Evolutionary conservation across 2,329 filamentous ascomycete genomes (phyloP).

Genomic region (Ascochyta clinopodiicola): DNA sequence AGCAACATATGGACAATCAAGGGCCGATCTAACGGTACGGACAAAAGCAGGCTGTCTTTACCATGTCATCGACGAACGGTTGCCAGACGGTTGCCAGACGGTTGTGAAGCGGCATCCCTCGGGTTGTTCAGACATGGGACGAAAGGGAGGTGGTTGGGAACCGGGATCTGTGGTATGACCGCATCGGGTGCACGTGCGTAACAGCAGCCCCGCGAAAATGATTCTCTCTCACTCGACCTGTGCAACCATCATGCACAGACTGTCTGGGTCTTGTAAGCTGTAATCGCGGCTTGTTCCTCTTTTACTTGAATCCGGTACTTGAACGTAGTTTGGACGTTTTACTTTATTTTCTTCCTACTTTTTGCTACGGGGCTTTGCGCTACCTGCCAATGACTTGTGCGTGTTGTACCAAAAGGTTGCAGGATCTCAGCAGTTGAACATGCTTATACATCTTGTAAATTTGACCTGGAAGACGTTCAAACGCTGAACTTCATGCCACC

Average conservation of each 20-base stretch:
- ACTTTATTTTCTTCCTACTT: too few species aligned
- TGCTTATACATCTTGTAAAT: background rate
- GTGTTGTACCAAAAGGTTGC: background rate
- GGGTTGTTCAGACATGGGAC: background rate
- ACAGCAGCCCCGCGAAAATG: slow-evolving; percentile 1
- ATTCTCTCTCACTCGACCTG: background rate
- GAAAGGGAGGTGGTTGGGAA: slow-evolving; percentile 16
- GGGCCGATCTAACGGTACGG: background rate
- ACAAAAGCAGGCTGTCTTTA: background rate
- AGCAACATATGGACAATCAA: slow-evolving; percentile 6
- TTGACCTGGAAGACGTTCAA: slow-evolving; percentile 10
- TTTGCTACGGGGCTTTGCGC: background rate
- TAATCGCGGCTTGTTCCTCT: background rate
- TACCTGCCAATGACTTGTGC: background rate
- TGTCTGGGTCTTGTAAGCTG: background rate
- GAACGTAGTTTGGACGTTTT: too few species aligned
- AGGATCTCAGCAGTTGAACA: background rate
- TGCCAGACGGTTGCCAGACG: background rate
- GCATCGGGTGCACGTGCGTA: slow-evolving; percentile 7
- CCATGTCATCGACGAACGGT: background rate
- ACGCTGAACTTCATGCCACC: slow-evolving; percentile 67
- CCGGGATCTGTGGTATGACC: background rate
- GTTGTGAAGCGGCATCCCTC: background rate
- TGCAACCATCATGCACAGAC: background rate
- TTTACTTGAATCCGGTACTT: background rate